Base-by-base conservation (phyloP, 805 yeast genomes). In the Wickerhamomyces pijperi region DNA sequence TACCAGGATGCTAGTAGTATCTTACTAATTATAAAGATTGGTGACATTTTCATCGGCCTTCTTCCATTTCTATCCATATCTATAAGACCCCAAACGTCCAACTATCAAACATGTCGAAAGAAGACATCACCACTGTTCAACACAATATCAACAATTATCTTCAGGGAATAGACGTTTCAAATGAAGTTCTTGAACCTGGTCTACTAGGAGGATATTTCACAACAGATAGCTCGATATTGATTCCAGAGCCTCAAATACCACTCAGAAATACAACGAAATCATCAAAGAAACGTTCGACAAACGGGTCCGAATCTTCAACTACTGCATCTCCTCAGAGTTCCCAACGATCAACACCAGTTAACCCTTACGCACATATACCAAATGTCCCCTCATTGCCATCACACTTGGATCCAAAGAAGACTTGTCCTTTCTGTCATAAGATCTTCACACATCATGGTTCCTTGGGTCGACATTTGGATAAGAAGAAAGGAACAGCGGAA, bases 371-470 rank as follows among this genome's bases (percentile, higher is more conserved):
- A 25, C 29, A 39, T 17, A 35, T 45, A 4, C 47, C 47, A 4
- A 49, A 46, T 2, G 42, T 51, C 0, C 55, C 56, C 5, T 34
- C 36, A 1, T 23, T 51, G 39, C 65, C 50, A 44, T 60, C 42
- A 41, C 61, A 44, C 46, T 54, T 38, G 36, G 65, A 39, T 50
- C 58, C 46, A 35, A 51, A 43, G 59, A 65, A 45, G 48, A 50
- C 33, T 49, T 74, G 82, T 50, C 61, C 61, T 1, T 74, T 73
- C 48, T 76, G 82, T 47, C 70, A 70, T 1, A 61, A 65, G 41
- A 59, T 67, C 1, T 77, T 76, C 51, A 65, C 75, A 3, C 74
- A 73, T 42, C 71, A 75, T 6, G 79, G 81, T 2, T 72, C 78
- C 1, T 58, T 74, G 40, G 81, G 81, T 1, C 59, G 82, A 28